phyloP scores from a whole-genome alignment of 225 moss, liverwort and hornwort genomes.

The Neckera pumila region DNA sequence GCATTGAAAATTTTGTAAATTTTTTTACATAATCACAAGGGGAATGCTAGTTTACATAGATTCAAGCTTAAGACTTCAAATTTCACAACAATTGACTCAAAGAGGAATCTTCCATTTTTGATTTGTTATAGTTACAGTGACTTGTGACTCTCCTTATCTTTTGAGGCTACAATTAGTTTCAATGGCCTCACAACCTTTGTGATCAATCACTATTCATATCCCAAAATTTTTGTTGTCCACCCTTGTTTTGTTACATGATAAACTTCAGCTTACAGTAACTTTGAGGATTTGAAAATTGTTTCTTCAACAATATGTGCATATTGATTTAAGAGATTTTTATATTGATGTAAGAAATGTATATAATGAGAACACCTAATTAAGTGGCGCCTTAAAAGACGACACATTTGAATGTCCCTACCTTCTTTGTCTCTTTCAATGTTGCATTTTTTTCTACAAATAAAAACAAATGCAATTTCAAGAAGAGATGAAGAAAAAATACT shows the following conservation, averaged over 20 bases:
- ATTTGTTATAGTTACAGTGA: background rate
- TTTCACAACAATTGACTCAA: background rate
- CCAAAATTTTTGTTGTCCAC: background rate
- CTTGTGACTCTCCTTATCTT: rapidly evolving
- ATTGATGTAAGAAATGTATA: no score
- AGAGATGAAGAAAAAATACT: no score
- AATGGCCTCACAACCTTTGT: background rate
- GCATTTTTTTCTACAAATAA: no score
- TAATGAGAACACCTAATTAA: no score
- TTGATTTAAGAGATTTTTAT: no score
- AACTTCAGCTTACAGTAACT: no score
- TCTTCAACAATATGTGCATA: no score
- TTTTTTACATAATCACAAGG: background rate
- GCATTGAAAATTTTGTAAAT: background rate
- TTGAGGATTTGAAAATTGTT: no score
- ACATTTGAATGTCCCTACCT: no score
- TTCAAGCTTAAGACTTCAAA: background rate
- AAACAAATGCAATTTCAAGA: no score
- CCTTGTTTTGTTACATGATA: background rate
- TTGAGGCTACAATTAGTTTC: background rate
- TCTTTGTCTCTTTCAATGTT: no score
- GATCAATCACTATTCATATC: background rate
- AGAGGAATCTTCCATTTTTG: background rate
- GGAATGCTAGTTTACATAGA: background rate
- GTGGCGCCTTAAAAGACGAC: no score